These are phyloP conservation scores for Protomyces pachydermus DNA, from an alignment of 1,139 yeast species.

Conservation along the genomic window DNA sequence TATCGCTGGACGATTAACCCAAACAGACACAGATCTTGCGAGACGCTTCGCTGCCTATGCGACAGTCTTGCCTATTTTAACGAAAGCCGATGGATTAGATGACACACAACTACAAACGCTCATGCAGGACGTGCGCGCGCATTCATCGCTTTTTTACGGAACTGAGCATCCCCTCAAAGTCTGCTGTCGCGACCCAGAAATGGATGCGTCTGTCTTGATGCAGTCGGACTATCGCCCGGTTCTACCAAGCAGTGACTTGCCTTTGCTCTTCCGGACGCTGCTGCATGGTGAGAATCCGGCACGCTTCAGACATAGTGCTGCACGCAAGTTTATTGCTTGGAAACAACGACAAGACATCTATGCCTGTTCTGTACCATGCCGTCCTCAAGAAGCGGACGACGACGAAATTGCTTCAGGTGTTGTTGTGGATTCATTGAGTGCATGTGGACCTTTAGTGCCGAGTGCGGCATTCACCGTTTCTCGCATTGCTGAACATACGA, in stretches of 20 bases:
- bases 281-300: slow-evolving; percentile 17
- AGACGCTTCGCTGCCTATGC: slow-evolving; percentile 2
- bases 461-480: slow-evolving; percentile 20
- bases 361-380: neutral
- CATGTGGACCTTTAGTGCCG: neutral
- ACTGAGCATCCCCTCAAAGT: neutral
- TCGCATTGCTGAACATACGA: slow-evolving; percentile 19
- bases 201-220: slow-evolving; percentile 25
- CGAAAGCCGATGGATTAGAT: slow-evolving; percentile 1
- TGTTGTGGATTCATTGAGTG: neutral
- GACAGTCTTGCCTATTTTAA: slow-evolving; percentile 14
- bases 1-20: neutral
- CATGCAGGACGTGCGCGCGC: neutral
- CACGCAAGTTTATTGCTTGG: slow-evolving; percentile 19
- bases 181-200: slow-evolving; percentile 21
- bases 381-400: neutral
- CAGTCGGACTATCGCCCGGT: slow-evolving; percentile 1
- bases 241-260: slow-evolving; percentile 2
- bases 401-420: neutral
- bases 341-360: neutral
- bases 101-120: neutral
- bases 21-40: slow-evolving; percentile 3
- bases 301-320: slow-evolving; percentile 9
- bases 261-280: neutral
- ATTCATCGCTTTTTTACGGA: neutral